A percentile compares a stretch with the other conserved stretches of the same genome.
phyloP scores from a whole-genome alignment of 768 basidiomycete genomes.

The Ephemerocybe angulata region DNA sequence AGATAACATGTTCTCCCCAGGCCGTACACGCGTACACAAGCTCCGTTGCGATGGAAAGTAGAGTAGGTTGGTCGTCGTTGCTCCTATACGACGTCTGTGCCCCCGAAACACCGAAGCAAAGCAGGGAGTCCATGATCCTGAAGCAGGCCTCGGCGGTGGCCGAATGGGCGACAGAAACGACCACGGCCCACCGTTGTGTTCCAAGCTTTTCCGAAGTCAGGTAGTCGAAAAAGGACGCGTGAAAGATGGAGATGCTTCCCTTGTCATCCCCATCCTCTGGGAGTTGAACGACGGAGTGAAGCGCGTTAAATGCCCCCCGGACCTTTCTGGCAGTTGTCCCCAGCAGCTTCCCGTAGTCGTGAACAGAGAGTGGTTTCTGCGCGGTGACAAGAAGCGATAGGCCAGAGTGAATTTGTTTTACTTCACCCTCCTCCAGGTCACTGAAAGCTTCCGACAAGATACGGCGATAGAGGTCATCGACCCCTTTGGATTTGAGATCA shows the following conservation, averaged over 20 bases:
- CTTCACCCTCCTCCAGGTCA: neutral
- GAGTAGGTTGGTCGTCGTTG: neutral
- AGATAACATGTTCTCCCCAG: constrained; percentile 2
- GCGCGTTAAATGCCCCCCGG: neutral
- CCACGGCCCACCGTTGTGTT: neutral
- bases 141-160: neutral
- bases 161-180: neutral
- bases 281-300: neutral
- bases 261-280: neutral
- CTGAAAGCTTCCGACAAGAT: neutral
- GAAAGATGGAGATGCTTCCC: neutral
- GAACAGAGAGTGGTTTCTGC: neutral
- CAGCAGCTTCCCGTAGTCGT: neutral
- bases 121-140: neutral
- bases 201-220: neutral
- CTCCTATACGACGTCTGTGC: neutral
- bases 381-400: constrained; percentile 1
- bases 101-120: neutral
- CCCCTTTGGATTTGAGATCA: neutral
- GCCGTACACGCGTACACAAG: constrained; percentile 3
- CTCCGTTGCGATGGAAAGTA: neutral
- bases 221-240: constrained; percentile 4
- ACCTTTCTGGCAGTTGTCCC: neutral
- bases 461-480: neutral
- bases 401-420: neutral